Evolutionary conservation across 345 rosid species (phyloP).

Genomic region (Triadica sebifera): DNA sequence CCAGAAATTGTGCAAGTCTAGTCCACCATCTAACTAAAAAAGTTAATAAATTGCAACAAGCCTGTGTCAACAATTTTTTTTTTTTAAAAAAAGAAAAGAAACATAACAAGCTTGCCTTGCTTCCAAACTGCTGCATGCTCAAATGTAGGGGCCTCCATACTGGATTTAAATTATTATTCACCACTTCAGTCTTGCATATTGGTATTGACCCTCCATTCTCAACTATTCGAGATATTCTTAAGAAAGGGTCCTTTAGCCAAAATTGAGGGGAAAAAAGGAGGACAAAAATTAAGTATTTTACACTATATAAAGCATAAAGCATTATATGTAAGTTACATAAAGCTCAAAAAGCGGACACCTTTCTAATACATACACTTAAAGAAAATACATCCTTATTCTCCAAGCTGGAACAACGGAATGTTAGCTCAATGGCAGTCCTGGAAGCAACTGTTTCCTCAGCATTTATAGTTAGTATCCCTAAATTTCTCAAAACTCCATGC

Average conservation of each 20-base stretch:
- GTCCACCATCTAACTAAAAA: not conserved
- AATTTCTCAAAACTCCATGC: slow-evolving; percentile 35
- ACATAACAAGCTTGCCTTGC: slow-evolving; percentile 54
- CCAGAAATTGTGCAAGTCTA: not conserved
- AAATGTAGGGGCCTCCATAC: slow-evolving; percentile 60
- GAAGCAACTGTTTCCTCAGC: slow-evolving; percentile 74
- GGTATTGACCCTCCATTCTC: slow-evolving; percentile 56
- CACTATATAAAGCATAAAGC: not conserved
- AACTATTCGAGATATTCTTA: slow-evolving; percentile 68
- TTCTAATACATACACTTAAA: slow-evolving; percentile 54
- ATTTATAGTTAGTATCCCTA: slow-evolving; percentile 59
- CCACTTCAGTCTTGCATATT: slow-evolving; percentile 77
- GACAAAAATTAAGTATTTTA: slow-evolving; percentile 1
- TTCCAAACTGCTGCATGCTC: slow-evolving; percentile 77
- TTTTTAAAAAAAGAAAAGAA: not conserved
- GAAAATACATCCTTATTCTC: slow-evolving; percentile 77
- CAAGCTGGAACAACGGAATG: slow-evolving; percentile 49
- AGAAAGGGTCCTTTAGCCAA: slow-evolving; percentile 65
- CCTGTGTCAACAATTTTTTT: not conserved
- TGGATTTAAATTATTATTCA: slow-evolving; percentile 72
- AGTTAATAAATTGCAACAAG: not conserved
- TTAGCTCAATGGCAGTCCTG: slow-evolving; percentile 54
- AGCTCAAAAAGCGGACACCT: not conserved
- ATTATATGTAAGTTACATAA: not conserved
- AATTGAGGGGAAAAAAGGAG: slow-evolving; percentile 4